Conservation (phyloP, 1,139 yeast species). For the Keqinozyma sinolaborantium region DNA sequence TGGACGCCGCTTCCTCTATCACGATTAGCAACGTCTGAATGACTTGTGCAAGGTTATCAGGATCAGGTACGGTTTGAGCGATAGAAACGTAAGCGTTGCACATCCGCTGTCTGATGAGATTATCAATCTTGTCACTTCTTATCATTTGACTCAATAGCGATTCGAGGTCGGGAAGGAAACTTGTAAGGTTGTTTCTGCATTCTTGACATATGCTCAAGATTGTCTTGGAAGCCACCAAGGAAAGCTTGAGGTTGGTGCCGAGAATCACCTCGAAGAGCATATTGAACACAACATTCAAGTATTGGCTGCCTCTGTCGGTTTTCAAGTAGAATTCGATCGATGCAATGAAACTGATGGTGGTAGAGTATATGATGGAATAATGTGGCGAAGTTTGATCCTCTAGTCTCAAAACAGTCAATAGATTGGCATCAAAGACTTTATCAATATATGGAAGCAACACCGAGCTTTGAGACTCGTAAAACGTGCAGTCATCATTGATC, state of each 20-base stretch:
- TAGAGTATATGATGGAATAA: constrained; percentile 18
- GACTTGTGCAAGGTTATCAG: constrained; percentile 25
- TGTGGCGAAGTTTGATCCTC: constrained; percentile 10
- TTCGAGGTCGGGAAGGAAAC: constrained; percentile 51
- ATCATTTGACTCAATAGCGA: constrained; percentile 51
- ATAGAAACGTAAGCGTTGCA: constrained; percentile 61
- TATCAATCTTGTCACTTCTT: constrained; percentile 39
- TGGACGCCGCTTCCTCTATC: constrained; percentile 13
- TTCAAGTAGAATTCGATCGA: constrained; percentile 54
- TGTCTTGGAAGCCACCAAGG: constrained; percentile 52
- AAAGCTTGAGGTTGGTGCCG: constrained; percentile 11
- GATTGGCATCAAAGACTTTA: constrained; percentile 20
- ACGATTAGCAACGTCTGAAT: constrained; percentile 17
- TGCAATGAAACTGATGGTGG: constrained; percentile 52
- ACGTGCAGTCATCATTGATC: constrained; percentile 46
- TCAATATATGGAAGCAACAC: constrained; percentile 24
- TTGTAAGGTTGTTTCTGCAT: constrained; percentile 46
- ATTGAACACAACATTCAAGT: constrained; percentile 48
- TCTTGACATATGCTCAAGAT: constrained; percentile 60
- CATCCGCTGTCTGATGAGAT: constrained; percentile 57
- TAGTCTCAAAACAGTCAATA: constrained; percentile 15
- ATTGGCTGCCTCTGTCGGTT: constrained; percentile 28
- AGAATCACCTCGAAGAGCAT: constrained; percentile 36
- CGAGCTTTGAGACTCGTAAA: constrained; percentile 27
- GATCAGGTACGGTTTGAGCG: constrained; percentile 48